Percentiles rank a stretch among this genome's conserved stretches.
Evolutionary conservation across 306 rosid genomes (phyloP).

Genomic region (Boehmeria nivea): DNA sequence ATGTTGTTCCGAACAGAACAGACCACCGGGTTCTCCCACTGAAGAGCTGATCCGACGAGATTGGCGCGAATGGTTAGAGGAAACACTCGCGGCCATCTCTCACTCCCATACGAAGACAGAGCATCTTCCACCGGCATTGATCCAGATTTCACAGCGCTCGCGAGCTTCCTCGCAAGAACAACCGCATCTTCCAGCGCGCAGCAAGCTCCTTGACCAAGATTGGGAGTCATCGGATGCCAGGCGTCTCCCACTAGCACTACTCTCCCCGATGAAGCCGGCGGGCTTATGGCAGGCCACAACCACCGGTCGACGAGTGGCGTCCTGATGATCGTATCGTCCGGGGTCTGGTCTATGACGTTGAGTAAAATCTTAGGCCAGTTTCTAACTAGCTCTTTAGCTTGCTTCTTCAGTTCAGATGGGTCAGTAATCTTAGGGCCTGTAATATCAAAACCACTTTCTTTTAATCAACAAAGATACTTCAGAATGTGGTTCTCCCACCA

Average conservation of each 20-base stretch:
- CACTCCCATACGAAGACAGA: conserved; percentile 51
- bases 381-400: conserved; percentile 55
- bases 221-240: conserved; percentile 98
- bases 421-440: conserved; percentile 67
- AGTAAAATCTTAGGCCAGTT: conserved; percentile 57
- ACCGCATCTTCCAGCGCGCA: conserved; percentile 90
- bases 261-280: conserved; percentile 56
- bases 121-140: conserved; percentile 47
- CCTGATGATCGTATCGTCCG: conserved; percentile 50
- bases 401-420: conserved; percentile 41
- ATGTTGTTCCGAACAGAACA: conserved; percentile 67
- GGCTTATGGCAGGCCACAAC: conserved; percentile 78
- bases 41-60: conserved; percentile 63
- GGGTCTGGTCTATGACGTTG: conserved; percentile 53
- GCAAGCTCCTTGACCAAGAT: conserved; percentile 94
- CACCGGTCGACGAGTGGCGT: conserved; percentile 83
- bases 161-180: conserved; percentile 62
- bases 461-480: too few species aligned
- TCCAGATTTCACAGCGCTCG: conserved; percentile 45
- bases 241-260: conserved; percentile 87
- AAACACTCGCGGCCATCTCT: conserved; percentile 73
- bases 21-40: conserved; percentile 67
- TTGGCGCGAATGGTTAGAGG: conserved; percentile 73
- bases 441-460: too few species aligned
- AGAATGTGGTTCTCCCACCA: too few species aligned